Base-by-base conservation (phyloP, 306 rosid genomes). In the Cicer bijugum region DNA sequence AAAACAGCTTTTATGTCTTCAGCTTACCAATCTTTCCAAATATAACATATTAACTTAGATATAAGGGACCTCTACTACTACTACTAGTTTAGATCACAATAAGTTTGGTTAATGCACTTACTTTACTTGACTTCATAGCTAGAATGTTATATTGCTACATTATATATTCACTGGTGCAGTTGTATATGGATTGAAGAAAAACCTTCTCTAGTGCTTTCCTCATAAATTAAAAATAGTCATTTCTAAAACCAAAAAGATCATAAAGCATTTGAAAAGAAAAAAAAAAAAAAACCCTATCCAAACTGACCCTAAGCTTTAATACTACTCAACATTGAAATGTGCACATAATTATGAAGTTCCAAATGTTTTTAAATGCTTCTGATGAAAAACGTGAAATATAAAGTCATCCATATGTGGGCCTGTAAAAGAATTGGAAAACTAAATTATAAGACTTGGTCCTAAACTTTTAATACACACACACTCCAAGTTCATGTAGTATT, bases 1-100 rank as follows among this genome's bases (percentile, higher is more conserved):
- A 52, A 60, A 62, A 20, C 11, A 69, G 75, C 17, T 11, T 63
- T 14, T 4, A 46, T 6, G 10, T 33, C 48, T 58, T n/a, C 35
- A 43, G n/a, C 73, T 69, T 8, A 61, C 71, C 66, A 68, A 58
- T n/a, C 44, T 58, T 57, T 52, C 48, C 53, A 50, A 67, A 43
- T 66, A 16, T 35, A 69, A 62, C 17, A 55, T 33, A 43, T 62
- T 38, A 72, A 72, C 57, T 60, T 39, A 59, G 64, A 61, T 42
- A 47, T 35, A 69, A 62, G 44, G 59, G 57, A 16, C 70, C 55
- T 45, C 44, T 69, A 44, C 70, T 43, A 38, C 70, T 43, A 38
- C 64, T 16, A 38, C 80, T 20, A 52, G 43, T 44, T 62, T 48
- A 58, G 42, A 58, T 56, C 42, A 50, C 47, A 11, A 23, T 2